Conservation (phyloP, 192 early-diverging fungal species). For the Coemansia sp. region DNA sequence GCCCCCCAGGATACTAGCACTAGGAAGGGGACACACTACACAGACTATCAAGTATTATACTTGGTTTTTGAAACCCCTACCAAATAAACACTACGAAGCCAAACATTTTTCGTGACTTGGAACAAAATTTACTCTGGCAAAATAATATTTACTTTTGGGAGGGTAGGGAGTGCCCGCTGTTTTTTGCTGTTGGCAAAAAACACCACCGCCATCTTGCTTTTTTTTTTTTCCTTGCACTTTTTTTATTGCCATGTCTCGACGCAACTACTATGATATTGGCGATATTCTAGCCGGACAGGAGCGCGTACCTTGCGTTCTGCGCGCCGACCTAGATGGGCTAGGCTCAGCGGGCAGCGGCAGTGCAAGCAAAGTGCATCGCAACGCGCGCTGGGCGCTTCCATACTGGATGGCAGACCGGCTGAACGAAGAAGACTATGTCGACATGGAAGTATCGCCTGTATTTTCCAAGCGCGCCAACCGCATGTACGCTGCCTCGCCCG, state of each 20-base stretch:
- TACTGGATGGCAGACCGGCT: conserved; percentile 56
- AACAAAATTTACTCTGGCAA: too few species aligned
- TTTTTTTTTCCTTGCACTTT: conserved; percentile 4
- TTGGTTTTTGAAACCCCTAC: too few species aligned
- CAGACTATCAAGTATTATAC: too few species aligned
- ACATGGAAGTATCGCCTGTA: conserved; percentile 47
- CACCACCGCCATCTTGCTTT: not conserved
- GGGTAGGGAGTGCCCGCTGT: too few species aligned
- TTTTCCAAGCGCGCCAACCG: conserved; percentile 51
- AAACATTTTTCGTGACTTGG: too few species aligned
- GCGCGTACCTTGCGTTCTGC: conserved; percentile 50
- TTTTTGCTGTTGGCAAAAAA: too few species aligned
- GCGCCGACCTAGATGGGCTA: conserved; percentile 51
- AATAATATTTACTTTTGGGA: too few species aligned
- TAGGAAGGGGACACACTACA: too few species aligned
- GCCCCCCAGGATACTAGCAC: too few species aligned
- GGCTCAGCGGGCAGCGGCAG: conserved; percentile 44
- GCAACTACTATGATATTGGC: conserved; percentile 53
- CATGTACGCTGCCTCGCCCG: conserved; percentile 54
- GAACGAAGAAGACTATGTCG: conserved; percentile 50
- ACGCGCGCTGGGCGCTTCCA: conserved; percentile 51
- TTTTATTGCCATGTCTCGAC: conserved; percentile 26
- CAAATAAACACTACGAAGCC: too few species aligned
- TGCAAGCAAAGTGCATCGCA: conserved; percentile 49
- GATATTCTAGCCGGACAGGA: conserved; percentile 52